A percentile compares a stretch with the other conserved stretches of the same genome.
Evolutionary conservation across 2,329 filamentous ascomycete genomes (phyloP).

Genomic region (Colletotrichum sp.): DNA sequence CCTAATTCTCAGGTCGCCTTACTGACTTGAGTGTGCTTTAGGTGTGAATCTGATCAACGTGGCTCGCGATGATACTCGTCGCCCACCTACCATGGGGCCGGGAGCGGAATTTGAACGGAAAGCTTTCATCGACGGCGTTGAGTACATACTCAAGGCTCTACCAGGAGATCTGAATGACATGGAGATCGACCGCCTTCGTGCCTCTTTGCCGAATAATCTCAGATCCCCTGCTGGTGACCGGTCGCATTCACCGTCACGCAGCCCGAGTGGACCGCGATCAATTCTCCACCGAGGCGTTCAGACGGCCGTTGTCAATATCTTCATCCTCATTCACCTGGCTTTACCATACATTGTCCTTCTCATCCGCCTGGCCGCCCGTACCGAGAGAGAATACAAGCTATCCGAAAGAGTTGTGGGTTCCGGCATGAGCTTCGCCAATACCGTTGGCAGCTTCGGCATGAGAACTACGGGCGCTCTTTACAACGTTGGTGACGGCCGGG

Average conservation of each 20-base stretch:
- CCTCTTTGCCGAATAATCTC: slow-evolving; percentile 49
- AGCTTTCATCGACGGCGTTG: slow-evolving; percentile 67
- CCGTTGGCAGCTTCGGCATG: slow-evolving; percentile 56
- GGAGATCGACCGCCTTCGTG: slow-evolving; percentile 57
- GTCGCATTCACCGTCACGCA: slow-evolving; percentile 28
- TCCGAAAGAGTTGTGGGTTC: slow-evolving; percentile 61
- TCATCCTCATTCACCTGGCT: slow-evolving; percentile 64
- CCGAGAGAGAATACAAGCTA: slow-evolving; percentile 71
- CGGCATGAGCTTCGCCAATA: slow-evolving; percentile 57
- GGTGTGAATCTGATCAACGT: slow-evolving; percentile 16
- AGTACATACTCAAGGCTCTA: slow-evolving; percentile 68
- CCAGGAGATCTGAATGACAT: slow-evolving; percentile 60
- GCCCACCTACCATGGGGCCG: not conserved
- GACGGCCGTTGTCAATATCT: slow-evolving; percentile 59
- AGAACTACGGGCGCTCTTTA: slow-evolving; percentile 59
- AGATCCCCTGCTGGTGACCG: slow-evolving; percentile 22
- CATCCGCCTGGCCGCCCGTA: slow-evolving; percentile 58
- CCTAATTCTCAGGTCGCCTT: not conserved
- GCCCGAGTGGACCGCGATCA: slow-evolving; percentile 35
- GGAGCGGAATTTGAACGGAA: slow-evolving; percentile 51
- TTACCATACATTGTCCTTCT: slow-evolving; percentile 65
- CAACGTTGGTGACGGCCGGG: slow-evolving; percentile 66
- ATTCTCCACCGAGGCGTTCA: slow-evolving; percentile 65
- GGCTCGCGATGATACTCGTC: slow-evolving; percentile 14
- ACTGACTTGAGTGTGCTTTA: not conserved